Conservation (phyloP, 2,329 filamentous ascomycete species). For the Colletotrichum cordylinicola region DNA sequence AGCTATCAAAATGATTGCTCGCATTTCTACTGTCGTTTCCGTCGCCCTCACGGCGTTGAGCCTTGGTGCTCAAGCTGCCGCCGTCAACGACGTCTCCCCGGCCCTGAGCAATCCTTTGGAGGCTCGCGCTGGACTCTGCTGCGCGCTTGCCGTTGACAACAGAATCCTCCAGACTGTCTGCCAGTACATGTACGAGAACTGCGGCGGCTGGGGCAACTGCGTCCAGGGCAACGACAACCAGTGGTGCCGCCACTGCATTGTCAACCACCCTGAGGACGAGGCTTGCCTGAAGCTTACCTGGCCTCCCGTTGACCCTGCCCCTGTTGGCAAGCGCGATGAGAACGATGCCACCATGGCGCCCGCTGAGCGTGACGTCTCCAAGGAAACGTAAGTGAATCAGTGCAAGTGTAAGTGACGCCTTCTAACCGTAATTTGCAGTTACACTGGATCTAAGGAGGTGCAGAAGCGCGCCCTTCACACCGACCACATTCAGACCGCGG, state of each 20-base stretch:
- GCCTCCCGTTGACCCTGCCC: neutral
- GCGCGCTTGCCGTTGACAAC: neutral
- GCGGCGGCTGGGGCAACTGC: neutral
- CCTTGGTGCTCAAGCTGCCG: neutral
- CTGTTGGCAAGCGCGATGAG: neutral
- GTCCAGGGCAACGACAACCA: neutral
- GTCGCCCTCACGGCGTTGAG: neutral
- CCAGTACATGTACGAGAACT: neutral
- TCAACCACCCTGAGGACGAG: neutral
- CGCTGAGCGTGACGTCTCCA: neutral
- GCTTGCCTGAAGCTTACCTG: neutral
- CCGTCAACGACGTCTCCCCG: neutral
- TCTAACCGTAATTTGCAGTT: neutral
- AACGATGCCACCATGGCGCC: neutral
- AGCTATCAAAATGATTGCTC: neutral
- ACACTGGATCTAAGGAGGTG: neutral
- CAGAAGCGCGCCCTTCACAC: neutral
- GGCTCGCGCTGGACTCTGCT: neutral
- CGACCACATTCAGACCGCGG: neutral
- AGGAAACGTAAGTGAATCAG: neutral
- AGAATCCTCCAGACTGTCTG: neutral
- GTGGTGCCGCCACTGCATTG: neutral
- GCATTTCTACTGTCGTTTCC: neutral
- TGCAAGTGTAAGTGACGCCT: rapidly evolving
- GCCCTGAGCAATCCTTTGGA: neutral